Conservation (phyloP, 306 rosid genomes). For the Prunus armeniaca region DNA sequence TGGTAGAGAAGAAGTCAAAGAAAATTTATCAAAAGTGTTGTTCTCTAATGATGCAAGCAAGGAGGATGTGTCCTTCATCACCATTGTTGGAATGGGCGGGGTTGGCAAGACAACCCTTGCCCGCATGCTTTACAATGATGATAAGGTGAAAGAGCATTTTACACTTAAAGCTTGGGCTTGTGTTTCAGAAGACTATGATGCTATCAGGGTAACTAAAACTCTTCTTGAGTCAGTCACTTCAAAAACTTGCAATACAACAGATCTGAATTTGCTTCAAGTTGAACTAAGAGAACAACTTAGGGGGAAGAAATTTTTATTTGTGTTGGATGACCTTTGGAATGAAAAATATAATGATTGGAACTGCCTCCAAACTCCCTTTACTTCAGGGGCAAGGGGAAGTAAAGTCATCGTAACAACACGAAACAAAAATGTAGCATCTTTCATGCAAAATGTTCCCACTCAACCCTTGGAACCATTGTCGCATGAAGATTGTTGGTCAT, state of each 20-base stretch:
- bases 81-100: conserved; percentile 4
- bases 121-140: neutral
- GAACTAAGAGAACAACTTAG: neutral
- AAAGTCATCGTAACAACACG: conserved; percentile 14
- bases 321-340: conserved; percentile 13
- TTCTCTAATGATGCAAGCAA: neutral
- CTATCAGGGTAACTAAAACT: neutral
- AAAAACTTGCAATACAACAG: too few relatives aligned
- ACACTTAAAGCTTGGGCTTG: neutral
- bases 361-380: neutral
- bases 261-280: neutral
- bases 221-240: neutral
- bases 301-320: neutral
- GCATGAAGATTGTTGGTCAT: neutral
- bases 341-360: neutral
- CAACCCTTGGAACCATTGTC: neutral
- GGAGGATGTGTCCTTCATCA: neutral
- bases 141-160: neutral
- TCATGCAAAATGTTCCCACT: neutral
- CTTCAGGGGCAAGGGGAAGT: conserved; percentile 6
- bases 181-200: neutral
- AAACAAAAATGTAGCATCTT: neutral
- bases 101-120: conserved; percentile 10
- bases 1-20: neutral
- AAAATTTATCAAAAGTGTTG: neutral